Evolutionary conservation across 2,329 filamentous ascomycete genomes (phyloP).

Genomic region (Aspergillus brunneoviolaceus): DNA sequence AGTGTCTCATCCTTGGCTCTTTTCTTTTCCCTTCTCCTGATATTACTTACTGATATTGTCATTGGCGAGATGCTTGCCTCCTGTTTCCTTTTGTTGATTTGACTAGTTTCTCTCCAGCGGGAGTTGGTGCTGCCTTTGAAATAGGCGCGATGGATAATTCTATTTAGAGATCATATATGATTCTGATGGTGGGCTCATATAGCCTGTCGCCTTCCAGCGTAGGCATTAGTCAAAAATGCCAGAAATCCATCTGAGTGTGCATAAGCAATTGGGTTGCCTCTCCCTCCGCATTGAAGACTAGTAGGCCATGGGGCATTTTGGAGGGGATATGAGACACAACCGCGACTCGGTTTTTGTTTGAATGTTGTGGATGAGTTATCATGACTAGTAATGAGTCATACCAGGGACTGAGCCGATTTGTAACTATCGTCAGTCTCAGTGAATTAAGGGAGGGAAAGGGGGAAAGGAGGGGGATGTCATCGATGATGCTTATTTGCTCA

Average conservation of each 20-base stretch:
- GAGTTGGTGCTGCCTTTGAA: conserved; percentile 33
- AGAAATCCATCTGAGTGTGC: background rate
- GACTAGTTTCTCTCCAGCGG: conserved; percentile 31
- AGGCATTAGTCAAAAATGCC: conserved; percentile 5
- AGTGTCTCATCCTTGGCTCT: conserved; percentile 6
- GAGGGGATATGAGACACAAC: too few species aligned
- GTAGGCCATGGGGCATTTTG: background rate
- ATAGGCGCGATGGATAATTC: conserved; percentile 17
- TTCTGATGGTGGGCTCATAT: conserved; percentile 13
- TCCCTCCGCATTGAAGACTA: background rate
- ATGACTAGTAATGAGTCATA: conserved; percentile 13
- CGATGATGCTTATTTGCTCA: conserved; percentile 13
- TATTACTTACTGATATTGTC: conserved; percentile 12
- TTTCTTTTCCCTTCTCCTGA: background rate
- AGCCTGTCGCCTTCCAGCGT: conserved; percentile 12
- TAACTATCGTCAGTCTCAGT: too few species aligned
- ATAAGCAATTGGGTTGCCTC: background rate
- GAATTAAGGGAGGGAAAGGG: background rate
- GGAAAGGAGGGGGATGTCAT: background rate
- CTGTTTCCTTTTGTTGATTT: conserved; percentile 18
- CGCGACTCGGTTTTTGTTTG: background rate
- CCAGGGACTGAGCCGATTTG: too few species aligned
- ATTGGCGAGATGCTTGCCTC: conserved; percentile 16
- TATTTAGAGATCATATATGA: conserved; percentile 15
- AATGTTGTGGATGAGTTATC: background rate